Evolutionary conservation across 768 basidiomycete species (phyloP), one percentile per base, ranked within the genome.

Genomic region (Leccinum broughii): DNA sequence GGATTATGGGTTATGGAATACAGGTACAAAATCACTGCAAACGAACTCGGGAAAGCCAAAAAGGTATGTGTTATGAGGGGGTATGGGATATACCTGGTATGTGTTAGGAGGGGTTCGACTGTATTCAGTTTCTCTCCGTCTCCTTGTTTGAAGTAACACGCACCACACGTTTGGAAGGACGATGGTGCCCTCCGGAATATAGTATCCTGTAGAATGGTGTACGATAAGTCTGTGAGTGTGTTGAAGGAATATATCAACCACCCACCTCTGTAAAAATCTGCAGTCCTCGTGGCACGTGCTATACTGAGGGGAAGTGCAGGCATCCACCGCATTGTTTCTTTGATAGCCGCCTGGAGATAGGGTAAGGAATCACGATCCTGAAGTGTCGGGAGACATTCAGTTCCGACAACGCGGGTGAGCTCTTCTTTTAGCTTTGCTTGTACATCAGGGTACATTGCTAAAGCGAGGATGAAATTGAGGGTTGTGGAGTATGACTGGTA

Each of bases 401-500:
- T 53, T 56, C 62, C 81, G 60, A 85, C 69, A 4, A 85, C 78
- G 1, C 76, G 57, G 59, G 82, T 81, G 4, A 87, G 75, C 63
- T 86, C 86, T 17, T 72, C 77, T 59, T 84, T 84, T 0, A 82
- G 81, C 61, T 79, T 80, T 62, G 71, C 76, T 66, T 81, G 80
- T 9, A 85, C 80, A 5, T 83, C 80, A 74, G 72, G 64, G 59
- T 67, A 64, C 26, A 61, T 58, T 13, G 57, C 55, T 52, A 64
- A 61, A 17, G 58, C 66, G 9, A 68, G 41, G 14, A 68, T 60
- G 46, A 68, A 67, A 9, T 41, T 67, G 30, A 67, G 51, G 14
- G 62, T 64, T 2, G 66, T 60, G 6, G 63, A 54, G 51, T 67
- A 67, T 14, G 66, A 48, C 66, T 67, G 30, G 49, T 30, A 54